Conservation (phyloP, 768 basidiomycete genomes). For the Gloeophyllum trabeum region DNA sequence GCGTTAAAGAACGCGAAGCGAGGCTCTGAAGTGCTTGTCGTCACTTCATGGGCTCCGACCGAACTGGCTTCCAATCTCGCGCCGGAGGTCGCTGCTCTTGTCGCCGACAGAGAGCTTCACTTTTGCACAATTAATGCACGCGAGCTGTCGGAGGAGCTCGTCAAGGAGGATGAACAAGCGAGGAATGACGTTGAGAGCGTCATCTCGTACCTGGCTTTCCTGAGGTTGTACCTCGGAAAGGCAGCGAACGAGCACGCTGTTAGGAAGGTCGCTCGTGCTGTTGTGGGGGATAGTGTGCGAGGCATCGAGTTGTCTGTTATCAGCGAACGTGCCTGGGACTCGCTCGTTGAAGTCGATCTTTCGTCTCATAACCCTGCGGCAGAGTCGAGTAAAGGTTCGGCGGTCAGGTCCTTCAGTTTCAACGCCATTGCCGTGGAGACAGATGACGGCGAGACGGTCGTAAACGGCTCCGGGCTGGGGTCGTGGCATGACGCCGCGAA, state of each 20-base stretch:
- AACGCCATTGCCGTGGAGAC: constrained; percentile 69
- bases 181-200: constrained; percentile 40
- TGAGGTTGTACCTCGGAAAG: constrained; percentile 71
- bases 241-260: constrained; percentile 44
- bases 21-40: constrained; percentile 61
- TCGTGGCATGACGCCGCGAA: constrained; percentile 85
- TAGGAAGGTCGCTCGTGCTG: constrained; percentile 34
- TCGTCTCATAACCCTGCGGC: constrained; percentile 14
- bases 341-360: constrained; percentile 45
- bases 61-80: constrained; percentile 68
- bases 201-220: constrained; percentile 67
- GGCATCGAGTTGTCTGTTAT: constrained; percentile 41
- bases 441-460: constrained; percentile 41
- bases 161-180: constrained; percentile 19
- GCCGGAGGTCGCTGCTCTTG: constrained; percentile 28
- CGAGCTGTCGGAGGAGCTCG: constrained; percentile 32
- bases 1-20: constrained; percentile 55
- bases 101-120: constrained; percentile 40
- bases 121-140: constrained; percentile 53
- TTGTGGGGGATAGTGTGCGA: constrained; percentile 33
- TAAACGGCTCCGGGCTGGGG: constrained; percentile 47
- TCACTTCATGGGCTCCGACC: constrained; percentile 62
- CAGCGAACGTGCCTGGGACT: constrained; percentile 52
- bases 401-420: constrained; percentile 50
- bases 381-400: constrained; percentile 12